Evolutionary conservation across 2,329 filamentous ascomycete species (phyloP).

Genomic region (Colletotrichum chrysophilum): DNA sequence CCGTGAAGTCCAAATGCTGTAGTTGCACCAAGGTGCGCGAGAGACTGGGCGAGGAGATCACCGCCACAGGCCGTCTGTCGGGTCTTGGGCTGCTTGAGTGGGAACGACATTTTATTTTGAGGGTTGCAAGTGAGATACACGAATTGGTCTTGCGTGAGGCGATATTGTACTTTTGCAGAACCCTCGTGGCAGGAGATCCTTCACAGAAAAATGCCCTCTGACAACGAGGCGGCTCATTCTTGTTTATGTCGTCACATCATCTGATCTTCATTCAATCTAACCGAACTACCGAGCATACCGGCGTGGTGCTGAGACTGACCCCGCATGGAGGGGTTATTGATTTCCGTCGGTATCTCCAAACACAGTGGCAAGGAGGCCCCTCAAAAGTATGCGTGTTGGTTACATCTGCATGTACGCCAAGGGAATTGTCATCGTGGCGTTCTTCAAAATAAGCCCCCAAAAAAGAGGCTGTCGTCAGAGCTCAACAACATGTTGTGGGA

Average conservation of each 20-base stretch:
- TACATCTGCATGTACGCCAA: background rate
- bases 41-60: conserved; percentile 2
- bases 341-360: background rate
- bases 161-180: background rate
- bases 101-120: background rate
- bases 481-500: background rate
- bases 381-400: background rate
- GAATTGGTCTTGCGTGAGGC: background rate
- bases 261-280: background rate
- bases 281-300: background rate
- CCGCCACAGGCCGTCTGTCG: background rate
- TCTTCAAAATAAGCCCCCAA: background rate
- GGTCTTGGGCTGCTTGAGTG: background rate
- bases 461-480: background rate
- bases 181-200: background rate
- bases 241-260: background rate
- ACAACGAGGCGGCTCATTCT: background rate
- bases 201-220: background rate
- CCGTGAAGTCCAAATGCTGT: background rate
- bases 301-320: background rate
- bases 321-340: background rate
- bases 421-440: background rate
- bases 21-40: background rate
- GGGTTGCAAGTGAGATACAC: background rate
- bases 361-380: background rate